A percentile compares a stretch with the other conserved stretches of the same genome.
These are phyloP conservation scores for Barnettozyma sp. DNA, from an alignment of 805 yeast genomes.

Conservation along the genomic window DNA sequence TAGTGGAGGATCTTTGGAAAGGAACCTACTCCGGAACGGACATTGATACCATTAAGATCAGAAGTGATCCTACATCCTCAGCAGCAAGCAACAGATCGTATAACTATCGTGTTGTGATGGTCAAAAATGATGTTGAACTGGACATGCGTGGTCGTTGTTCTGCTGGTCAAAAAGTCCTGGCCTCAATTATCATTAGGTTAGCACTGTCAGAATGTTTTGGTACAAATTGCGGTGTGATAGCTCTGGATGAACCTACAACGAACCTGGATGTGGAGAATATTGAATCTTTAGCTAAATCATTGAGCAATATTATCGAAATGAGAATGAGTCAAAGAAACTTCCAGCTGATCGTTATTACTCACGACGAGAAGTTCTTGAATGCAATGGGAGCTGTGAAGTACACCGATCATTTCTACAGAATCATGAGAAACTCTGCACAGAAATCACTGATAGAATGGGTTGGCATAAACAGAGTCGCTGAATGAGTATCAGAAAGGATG, in stretches of 20 bases:
- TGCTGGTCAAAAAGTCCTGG: constrained; percentile 94
- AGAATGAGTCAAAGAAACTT: constrained; percentile 79
- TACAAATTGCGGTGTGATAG: constrained; percentile 88
- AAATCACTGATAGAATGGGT: constrained; percentile 67
- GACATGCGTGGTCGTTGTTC: constrained; percentile 99
- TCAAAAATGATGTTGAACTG: constrained; percentile 80
- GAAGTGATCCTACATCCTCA: constrained; percentile 56
- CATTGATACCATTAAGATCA: constrained; percentile 81
- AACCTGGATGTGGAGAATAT: constrained; percentile 86
- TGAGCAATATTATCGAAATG: constrained; percentile 65
- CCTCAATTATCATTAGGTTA: constrained; percentile 82
- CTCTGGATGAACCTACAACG: constrained; percentile 97
- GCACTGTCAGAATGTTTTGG: constrained; percentile 97
- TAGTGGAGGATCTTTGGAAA: constrained; percentile 89
- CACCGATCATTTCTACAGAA: constrained; percentile 80
- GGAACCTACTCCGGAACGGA: constrained; percentile 92
- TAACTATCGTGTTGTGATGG: constrained; percentile 93
- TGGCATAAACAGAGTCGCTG: constrained; percentile 34
- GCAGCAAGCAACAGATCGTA: constrained; percentile 53
- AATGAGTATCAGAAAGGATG: no score
- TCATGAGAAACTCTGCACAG: constrained; percentile 74
- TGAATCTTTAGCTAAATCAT: constrained; percentile 76
- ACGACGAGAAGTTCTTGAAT: constrained; percentile 84
- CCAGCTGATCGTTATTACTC: constrained; percentile 93
- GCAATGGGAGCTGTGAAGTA: constrained; percentile 81